phyloP scores from a whole-genome alignment of 768 basidiomycete species.

The Lactarius psammicola region DNA sequence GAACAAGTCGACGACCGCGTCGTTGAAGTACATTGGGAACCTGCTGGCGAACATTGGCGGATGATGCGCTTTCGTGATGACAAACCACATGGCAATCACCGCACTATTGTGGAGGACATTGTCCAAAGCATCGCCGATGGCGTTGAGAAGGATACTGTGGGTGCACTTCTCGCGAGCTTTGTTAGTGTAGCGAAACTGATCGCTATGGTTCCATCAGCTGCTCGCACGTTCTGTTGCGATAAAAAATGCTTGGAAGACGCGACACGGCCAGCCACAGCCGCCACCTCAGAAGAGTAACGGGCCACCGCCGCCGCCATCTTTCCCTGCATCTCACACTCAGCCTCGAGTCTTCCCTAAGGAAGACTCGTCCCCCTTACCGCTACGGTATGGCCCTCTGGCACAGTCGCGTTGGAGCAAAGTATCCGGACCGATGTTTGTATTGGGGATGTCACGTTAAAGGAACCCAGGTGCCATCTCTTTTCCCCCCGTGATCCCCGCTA shows the following conservation, averaged over 20 bases:
- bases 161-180: slow-evolving; percentile 31
- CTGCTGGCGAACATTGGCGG: slow-evolving; percentile 63
- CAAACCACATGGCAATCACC: slow-evolving; percentile 90
- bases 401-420: slow-evolving; percentile 72
- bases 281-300: slow-evolving; percentile 31
- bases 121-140: slow-evolving; percentile 91
- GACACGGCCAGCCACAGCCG: slow-evolving; percentile 39
- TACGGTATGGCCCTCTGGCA: slow-evolving; percentile 66
- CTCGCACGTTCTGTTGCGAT: slow-evolving; percentile 62
- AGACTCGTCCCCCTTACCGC: slow-evolving; percentile 36
- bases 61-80: slow-evolving; percentile 95
- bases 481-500: background rate
- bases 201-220: slow-evolving; percentile 45
- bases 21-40: slow-evolving; percentile 92
- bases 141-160: slow-evolving; percentile 82
- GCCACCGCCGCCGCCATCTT: slow-evolving; percentile 25
- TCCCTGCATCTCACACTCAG: slow-evolving; percentile 30
- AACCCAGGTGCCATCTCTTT: slow-evolving; percentile 7
- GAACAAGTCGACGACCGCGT: slow-evolving; percentile 93
- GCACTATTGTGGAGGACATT: slow-evolving; percentile 80
- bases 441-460: slow-evolving; percentile 65
- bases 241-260: slow-evolving; percentile 72
- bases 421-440: slow-evolving; percentile 56
- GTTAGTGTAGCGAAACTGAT: background rate
- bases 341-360: slow-evolving; percentile 20